Evolutionary conservation across 179 eudicot species (phyloP).

Genomic region (Amaranthus tricolor): DNA sequence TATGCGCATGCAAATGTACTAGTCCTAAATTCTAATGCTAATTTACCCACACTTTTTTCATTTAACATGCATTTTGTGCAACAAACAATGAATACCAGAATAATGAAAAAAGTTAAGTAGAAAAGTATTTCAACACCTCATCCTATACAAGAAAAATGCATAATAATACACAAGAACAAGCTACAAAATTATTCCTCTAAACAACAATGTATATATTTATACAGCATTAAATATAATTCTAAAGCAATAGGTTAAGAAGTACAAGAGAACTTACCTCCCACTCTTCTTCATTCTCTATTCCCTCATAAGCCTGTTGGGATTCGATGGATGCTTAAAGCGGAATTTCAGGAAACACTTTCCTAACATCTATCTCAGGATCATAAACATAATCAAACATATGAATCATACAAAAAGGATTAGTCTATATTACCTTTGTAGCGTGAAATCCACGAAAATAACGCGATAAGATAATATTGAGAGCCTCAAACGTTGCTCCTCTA

Average conservation of each 20-base stretch:
- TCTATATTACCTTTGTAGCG: no score
- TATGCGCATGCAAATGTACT: background rate
- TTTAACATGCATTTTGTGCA: background rate
- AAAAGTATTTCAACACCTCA: background rate
- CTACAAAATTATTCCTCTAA: no score
- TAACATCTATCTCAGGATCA: no score
- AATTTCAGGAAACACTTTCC: no score
- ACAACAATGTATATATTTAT: background rate
- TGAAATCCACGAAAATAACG: no score
- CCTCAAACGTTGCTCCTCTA: no score
- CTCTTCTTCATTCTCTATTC: conserved; percentile 71
- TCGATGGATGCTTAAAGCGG: no score
- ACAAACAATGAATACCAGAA: background rate
- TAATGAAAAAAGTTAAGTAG: no score
- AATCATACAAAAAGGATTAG: no score
- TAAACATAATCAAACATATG: no score
- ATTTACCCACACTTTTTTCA: background rate
- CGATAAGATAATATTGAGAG: no score
- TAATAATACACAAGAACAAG: no score
- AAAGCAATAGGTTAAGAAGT: background rate
- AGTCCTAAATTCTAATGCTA: background rate
- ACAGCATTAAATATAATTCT: background rate
- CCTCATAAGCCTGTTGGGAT: conserved; percentile 74
- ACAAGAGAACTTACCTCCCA: conserved; percentile 63
- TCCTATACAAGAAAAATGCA: background rate